phyloP scores from a whole-genome alignment of 495 filamentous ascomycete species.

The Penicillium fimorum region DNA sequence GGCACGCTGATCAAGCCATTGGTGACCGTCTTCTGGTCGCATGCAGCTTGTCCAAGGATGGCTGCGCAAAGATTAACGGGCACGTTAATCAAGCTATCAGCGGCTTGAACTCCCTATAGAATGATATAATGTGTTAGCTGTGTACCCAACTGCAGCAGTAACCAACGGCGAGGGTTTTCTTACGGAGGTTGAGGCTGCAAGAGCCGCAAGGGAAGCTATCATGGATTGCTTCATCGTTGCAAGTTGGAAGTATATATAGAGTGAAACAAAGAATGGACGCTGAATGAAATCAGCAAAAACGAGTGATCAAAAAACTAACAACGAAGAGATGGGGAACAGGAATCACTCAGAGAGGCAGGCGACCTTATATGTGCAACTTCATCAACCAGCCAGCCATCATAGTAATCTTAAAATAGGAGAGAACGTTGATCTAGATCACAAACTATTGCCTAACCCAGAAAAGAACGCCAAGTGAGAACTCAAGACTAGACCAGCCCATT shows the following conservation, averaged over 20 bases:
- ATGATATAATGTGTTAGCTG: background rate
- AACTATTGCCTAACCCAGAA: background rate
- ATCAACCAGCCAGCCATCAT: background rate
- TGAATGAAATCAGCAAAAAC: constrained; percentile 5
- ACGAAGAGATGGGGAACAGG: background rate
- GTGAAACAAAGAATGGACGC: constrained; percentile 7
- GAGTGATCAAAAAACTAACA: constrained; percentile 1
- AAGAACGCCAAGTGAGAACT: background rate
- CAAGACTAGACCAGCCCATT: constrained; percentile 8
- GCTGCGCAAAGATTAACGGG: constrained; percentile 5
- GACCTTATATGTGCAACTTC: constrained; percentile 3
- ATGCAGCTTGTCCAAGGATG: constrained; percentile 7
- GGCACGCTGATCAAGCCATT: constrained; percentile 31
- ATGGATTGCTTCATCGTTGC: constrained; percentile 34
- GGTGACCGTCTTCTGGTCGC: constrained; percentile 8
- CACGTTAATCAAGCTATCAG: constrained; percentile 17
- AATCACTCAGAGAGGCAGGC: background rate
- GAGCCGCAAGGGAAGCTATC: constrained; percentile 26
- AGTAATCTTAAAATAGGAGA: constrained; percentile 7
- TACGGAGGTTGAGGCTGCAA: constrained; percentile 26
- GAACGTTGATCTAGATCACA: constrained; percentile 4
- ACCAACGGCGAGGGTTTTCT: background rate
- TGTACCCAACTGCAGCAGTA: background rate
- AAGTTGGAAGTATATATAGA: background rate
- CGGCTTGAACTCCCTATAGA: constrained; percentile 20